Evolutionary conservation across 1,284 basidiomycete genomes (phyloP), one percentile per base, ranked within the genome.

Genomic region (Cystobasidium pallidum): DNA sequence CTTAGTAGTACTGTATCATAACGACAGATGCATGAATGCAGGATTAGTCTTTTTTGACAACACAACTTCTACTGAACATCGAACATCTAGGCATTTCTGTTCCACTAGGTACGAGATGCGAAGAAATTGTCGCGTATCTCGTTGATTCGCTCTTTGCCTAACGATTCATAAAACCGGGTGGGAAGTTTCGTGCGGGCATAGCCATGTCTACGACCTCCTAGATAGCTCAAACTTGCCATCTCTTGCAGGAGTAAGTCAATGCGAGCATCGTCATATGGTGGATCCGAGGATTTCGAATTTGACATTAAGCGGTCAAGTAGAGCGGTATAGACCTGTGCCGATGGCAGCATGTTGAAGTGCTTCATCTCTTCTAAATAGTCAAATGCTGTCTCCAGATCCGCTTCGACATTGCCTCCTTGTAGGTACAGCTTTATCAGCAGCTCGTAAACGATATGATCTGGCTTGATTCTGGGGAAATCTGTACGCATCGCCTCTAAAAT

Each of bases 301-400:
- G 28, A 19, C 10, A 71, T 30, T n/a, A 71, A 34, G 19, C 68
- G 10, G 10, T 51, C 49, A 1, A 71, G 68, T 10, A 71, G 19
- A 24, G 47, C 51, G 7, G 62, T 30, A 32, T 71, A 71, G 21
- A 71, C 39, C 19, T 52, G 59, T 28, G 68, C 15, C 3, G 59
- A 55, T 2, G 68, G 68, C 24, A 71, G 11, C 21, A 54, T 36
- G 24, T 71, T 57, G 39, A 47, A 71, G 36, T 71, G 68, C 39
- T 71, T 71, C 68, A 71, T 71, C 36, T 71, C 68, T 24, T 71
- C 68, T 7, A 71, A 51, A 55, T 71, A 71, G 24, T 71, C 68
- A 39, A 71, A 71, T 21, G 68, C 68, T 24, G 41, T 59, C 32
- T 64, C 49, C 47, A 47, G 49, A 28, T 51, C 26, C 6, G 49